Percentiles rank a stretch among this genome's conserved stretches.
phyloP scores from a whole-genome alignment of 2,329 filamentous ascomycete species.

The Mycosphaerelloides madeirae region DNA sequence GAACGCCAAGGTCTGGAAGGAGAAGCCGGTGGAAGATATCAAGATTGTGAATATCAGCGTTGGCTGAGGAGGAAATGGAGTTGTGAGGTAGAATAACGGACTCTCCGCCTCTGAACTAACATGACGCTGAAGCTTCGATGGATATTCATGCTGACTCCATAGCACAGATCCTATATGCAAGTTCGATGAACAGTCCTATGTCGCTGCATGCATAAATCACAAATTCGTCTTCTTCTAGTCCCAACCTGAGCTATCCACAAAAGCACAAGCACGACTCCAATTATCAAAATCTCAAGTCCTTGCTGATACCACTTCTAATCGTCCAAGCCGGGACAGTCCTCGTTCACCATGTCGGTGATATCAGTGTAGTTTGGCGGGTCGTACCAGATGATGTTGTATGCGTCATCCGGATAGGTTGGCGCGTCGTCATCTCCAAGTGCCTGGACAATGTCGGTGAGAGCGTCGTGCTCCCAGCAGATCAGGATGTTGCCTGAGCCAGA shows the following conservation, averaged over 20 bases:
- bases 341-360: conserved; percentile 45
- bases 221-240: too few species aligned
- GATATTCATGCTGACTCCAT: too few species aligned
- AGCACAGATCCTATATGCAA: too few species aligned
- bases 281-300: neutral
- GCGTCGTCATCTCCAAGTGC: conserved; percentile 49
- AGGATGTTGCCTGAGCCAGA: conserved; percentile 53
- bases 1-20: conserved; percentile 77
- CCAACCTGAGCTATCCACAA: too few species aligned
- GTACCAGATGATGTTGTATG: conserved; percentile 56
- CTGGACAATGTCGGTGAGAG: conserved; percentile 44
- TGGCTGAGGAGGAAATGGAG: neutral
- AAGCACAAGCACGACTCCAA: too few species aligned
- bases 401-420: conserved; percentile 44
- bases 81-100: too few species aligned
- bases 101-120: too few species aligned
- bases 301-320: conserved; percentile 8
- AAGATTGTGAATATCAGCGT: conserved; percentile 82
- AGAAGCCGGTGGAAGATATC: conserved; percentile 95
- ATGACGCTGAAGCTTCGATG: too few species aligned
- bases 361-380: conserved; percentile 47
- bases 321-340: conserved; percentile 54
- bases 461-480: conserved; percentile 59
- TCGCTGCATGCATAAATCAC: too few species aligned
- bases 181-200: too few species aligned